A percentile compares a stretch with the other conserved stretches of the same genome.
Evolutionary conservation across 2,329 filamentous ascomycete genomes (phyloP).

Genomic region (Curvularia sp.): DNA sequence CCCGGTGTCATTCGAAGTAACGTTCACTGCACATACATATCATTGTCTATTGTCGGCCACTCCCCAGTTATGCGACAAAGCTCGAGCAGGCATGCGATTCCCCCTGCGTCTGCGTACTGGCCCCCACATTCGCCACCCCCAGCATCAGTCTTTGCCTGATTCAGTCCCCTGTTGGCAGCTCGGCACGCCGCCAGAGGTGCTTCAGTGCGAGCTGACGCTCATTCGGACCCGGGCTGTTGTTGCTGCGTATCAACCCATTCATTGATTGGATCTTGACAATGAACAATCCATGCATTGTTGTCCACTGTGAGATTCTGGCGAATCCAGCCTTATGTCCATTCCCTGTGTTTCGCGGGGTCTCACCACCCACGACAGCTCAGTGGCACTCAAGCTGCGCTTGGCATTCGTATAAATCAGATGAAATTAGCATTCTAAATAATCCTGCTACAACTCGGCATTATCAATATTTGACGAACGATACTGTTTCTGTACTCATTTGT

Average conservation of each 20-base stretch:
- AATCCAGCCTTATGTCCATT: background rate
- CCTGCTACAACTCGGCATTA: too few relatives aligned
- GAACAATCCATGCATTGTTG: background rate
- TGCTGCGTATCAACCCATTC: background rate
- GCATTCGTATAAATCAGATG: background rate
- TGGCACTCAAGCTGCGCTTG: background rate
- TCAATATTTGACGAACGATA: background rate
- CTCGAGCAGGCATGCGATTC: background rate
- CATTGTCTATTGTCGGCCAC: background rate
- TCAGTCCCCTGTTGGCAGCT: background rate
- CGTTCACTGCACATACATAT: background rate
- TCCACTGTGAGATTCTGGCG: background rate
- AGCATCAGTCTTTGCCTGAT: background rate
- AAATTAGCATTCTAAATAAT: background rate
- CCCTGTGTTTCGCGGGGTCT: background rate
- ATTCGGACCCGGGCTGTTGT: background rate
- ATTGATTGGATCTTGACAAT: background rate
- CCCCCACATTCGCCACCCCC: background rate
- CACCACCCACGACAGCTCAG: background rate
- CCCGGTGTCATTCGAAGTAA: background rate
- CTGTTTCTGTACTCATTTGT: background rate
- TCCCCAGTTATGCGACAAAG: too few relatives aligned
- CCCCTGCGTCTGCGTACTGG: background rate
- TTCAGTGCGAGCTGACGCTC: background rate
- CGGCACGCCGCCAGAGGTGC: background rate